These are phyloP conservation scores for Colletotrichum cordylinicola DNA, from an alignment of 2,329 filamentous ascomycete species.

Conservation along the genomic window DNA sequence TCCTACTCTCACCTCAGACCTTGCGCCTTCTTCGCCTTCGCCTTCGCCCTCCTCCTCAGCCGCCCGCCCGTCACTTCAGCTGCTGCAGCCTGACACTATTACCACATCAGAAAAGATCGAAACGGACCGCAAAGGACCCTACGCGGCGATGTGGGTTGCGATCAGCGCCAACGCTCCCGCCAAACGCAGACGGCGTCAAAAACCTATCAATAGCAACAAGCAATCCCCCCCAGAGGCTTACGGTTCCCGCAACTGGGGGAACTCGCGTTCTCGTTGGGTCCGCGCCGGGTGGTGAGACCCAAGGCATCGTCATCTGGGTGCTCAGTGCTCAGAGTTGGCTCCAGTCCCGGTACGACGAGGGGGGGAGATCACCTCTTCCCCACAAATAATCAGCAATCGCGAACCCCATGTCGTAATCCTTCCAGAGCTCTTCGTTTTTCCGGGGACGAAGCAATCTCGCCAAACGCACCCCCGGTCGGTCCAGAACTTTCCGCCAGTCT, in stretches of 20 bases:
- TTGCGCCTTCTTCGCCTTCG: too few relatives aligned
- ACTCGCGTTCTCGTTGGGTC: not conserved
- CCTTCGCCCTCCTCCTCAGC: not conserved
- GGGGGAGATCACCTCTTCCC: not conserved
- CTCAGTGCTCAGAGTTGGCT: not conserved
- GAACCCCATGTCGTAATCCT: not conserved
- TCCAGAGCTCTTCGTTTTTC: not conserved
- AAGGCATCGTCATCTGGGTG: not conserved
- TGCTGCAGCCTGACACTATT: not conserved
- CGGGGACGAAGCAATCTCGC: not conserved
- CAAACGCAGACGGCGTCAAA: not conserved
- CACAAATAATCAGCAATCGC: not conserved
- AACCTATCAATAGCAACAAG: not conserved
- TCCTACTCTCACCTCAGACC: not conserved
- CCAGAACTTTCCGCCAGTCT: not conserved
- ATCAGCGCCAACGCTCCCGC: not conserved
- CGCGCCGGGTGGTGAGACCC: not conserved
- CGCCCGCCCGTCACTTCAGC: not conserved
- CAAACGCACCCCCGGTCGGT: not conserved
- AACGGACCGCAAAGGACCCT: not conserved
- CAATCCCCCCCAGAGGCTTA: not conserved
- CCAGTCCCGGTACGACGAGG: slow-evolving; percentile 3
- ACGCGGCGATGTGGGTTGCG: not conserved
- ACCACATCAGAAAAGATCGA: not conserved
- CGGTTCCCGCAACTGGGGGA: not conserved